These are phyloP conservation scores for Tephrocybe rancida DNA, from an alignment of 768 basidiomycete genomes.

Conservation along the genomic window DNA sequence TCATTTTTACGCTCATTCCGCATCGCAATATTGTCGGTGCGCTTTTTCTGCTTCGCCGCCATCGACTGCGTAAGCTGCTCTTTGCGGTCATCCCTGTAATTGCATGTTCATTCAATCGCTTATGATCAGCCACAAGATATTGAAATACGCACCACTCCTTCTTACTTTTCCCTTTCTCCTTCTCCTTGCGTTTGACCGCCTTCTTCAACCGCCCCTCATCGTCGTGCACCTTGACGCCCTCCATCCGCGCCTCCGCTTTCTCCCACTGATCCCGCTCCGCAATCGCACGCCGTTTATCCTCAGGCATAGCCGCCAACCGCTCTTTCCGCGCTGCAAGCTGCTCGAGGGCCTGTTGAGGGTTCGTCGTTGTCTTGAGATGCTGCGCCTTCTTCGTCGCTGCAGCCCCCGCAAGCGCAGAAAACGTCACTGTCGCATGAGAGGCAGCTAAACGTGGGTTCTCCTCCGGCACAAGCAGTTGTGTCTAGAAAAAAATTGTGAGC, in stretches of 20 bases:
- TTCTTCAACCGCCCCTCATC: slow-evolving; percentile 87
- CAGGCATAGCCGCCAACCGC: slow-evolving; percentile 74
- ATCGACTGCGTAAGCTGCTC: slow-evolving; percentile 72
- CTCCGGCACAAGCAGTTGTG: slow-evolving; percentile 75
- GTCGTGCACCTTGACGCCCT: slow-evolving; percentile 91
- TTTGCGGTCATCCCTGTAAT: slow-evolving; percentile 82
- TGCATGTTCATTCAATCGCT: neutral
- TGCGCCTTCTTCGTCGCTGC: slow-evolving; percentile 44
- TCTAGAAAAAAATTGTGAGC: slow-evolving; percentile 36
- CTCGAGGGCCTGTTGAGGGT: slow-evolving; percentile 84
- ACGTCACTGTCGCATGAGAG: slow-evolving; percentile 70
- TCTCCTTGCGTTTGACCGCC: slow-evolving; percentile 90
- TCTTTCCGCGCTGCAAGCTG: slow-evolving; percentile 79
- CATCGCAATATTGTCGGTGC: slow-evolving; percentile 86
- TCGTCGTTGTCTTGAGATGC: slow-evolving; percentile 70
- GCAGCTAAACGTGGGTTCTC: slow-evolving; percentile 27
- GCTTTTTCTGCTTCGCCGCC: slow-evolving; percentile 89
- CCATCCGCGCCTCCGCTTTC: slow-evolving; percentile 85
- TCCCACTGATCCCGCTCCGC: slow-evolving; percentile 89
- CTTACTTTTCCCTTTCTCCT: slow-evolving; percentile 83
- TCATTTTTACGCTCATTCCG: slow-evolving; percentile 80
- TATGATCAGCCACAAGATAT: slow-evolving; percentile 3
- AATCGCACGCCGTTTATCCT: slow-evolving; percentile 78
- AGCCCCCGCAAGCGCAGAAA: slow-evolving; percentile 60
- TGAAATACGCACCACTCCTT: slow-evolving; percentile 68